Evolutionary conservation across 2,329 filamentous ascomycete genomes (phyloP), one percentile per base, ranked within the genome.

Genomic region (Sclerotinia borealis): DNA sequence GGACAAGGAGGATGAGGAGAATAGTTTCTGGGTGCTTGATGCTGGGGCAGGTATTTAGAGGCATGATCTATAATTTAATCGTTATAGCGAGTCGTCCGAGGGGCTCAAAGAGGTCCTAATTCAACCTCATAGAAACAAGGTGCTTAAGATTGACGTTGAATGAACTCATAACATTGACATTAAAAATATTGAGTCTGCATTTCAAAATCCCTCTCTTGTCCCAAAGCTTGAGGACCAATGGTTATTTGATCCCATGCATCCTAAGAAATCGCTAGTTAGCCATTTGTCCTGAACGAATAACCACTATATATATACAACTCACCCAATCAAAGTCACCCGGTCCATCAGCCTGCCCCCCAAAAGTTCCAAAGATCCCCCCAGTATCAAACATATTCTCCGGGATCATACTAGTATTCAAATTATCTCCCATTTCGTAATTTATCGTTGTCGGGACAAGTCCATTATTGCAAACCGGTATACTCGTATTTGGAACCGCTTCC

Each of bases 241-340:
- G 69, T 63, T 13, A 69, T 66, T 36, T 68, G 65, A 61, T 71
- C 68, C 65, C 64, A 71, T 34, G 58, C 55, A 63, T 68, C 68
- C 70, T 69, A 47, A 11, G 17, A 13, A 36, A 22, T 37, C 6
- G 0, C n/a, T 39, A 7, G 25, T 56, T 29, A 56, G 43, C 8
- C 29, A 49, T 65, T 45, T 65, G 25, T 9, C n/a, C 17, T 37
- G 25, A 15, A 48, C 13, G 1, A 34, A 49, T 19, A 41, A 56
- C 19, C 29, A 51, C 9, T n/a, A 17, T 15, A 31, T 17, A n/a
- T 5, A 1, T 43, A 64, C 65, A 61, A 27, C 41, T 50, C 48
- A 71, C 68, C 69, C 68, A 70, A 50, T 70, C 62, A 41, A 70
- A 69, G 56, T 69, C 66, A 25, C 59, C 61, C 1, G 68, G 64